Percentiles rank a stretch among this genome's conserved stretches.
These are phyloP conservation scores for Berkeleyomyces basicola DNA, from an alignment of 2,329 filamentous ascomycete genomes.

Conservation along the genomic window DNA sequence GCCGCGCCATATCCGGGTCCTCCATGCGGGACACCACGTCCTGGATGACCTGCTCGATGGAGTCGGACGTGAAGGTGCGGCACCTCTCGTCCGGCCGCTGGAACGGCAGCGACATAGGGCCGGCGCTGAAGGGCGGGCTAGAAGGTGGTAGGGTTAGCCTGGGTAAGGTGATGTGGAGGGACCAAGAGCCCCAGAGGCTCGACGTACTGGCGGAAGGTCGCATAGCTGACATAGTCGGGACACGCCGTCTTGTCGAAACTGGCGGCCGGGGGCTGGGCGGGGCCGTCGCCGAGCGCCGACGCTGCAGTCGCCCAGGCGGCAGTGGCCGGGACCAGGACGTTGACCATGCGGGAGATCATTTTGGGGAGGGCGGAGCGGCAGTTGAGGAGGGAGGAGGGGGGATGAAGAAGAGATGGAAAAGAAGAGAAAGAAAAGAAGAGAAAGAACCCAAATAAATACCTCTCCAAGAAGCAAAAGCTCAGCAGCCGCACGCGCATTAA, in stretches of 20 bases:
- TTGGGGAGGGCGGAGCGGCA: neutral
- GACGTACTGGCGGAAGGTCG: conserved; percentile 25
- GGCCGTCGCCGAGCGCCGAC: neutral
- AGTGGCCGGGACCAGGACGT: conserved; percentile 1
- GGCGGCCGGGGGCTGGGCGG: neutral
- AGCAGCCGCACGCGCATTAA: too few relatives aligned
- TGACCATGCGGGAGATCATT: conserved; percentile 5
- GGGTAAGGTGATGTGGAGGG: neutral
- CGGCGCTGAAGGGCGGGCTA: conserved; percentile 64
- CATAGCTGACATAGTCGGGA: conserved; percentile 27
- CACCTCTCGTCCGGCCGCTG: conserved; percentile 70
- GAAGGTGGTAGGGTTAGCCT: conserved; percentile 5
- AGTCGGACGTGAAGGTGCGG: conserved; percentile 73
- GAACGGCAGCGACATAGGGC: conserved; percentile 64
- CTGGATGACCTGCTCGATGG: conserved; percentile 75
- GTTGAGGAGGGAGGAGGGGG: neutral
- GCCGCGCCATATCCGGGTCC: conserved; percentile 71
- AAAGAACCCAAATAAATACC: neutral
- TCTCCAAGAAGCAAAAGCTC: neutral
- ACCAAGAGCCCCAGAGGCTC: neutral
- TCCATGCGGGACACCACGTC: conserved; percentile 66
- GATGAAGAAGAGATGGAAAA: neutral
- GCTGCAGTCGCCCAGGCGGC: neutral
- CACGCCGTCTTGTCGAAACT: conserved; percentile 20
- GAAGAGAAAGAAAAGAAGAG: neutral